These are phyloP conservation scores for Neurospora tetraspora DNA, from an alignment of 495 filamentous ascomycete species.

Conservation along the genomic window DNA sequence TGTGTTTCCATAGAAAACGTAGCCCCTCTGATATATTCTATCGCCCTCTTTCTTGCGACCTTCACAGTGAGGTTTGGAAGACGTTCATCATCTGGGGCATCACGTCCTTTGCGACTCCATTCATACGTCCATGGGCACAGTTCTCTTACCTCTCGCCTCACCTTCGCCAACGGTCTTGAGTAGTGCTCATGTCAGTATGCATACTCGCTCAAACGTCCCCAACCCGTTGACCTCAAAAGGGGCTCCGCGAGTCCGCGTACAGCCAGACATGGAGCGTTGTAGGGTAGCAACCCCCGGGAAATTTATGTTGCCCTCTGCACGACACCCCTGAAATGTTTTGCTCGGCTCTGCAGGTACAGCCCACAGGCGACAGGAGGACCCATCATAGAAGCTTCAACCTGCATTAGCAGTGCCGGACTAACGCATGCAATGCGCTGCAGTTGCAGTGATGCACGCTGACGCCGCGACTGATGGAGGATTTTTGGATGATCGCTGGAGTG, in stretches of 20 bases:
- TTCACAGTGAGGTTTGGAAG: neutral
- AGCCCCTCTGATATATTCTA: neutral
- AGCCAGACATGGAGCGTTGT: neutral
- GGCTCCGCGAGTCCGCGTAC: neutral
- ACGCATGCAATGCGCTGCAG: neutral
- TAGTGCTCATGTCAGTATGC: neutral
- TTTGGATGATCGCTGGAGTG: neutral
- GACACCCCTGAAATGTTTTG: neutral
- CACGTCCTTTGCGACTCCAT: neutral
- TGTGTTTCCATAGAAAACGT: neutral
- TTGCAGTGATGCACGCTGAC: neutral
- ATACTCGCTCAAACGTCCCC: neutral
- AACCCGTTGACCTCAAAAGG: neutral
- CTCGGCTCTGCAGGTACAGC: neutral
- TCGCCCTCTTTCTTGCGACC: neutral
- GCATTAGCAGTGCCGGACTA: neutral
- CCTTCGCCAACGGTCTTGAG: neutral
- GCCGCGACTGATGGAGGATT: neutral
- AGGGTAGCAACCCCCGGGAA: neutral
- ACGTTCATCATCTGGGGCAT: neutral
- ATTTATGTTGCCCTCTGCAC: neutral
- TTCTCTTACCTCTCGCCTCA: neutral
- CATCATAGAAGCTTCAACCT: neutral
- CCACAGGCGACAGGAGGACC: neutral
- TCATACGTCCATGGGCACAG: no score